These are phyloP conservation scores for Nakazawaea wickerhamii DNA, from an alignment of 805 yeast species.

Conservation along the genomic window DNA sequence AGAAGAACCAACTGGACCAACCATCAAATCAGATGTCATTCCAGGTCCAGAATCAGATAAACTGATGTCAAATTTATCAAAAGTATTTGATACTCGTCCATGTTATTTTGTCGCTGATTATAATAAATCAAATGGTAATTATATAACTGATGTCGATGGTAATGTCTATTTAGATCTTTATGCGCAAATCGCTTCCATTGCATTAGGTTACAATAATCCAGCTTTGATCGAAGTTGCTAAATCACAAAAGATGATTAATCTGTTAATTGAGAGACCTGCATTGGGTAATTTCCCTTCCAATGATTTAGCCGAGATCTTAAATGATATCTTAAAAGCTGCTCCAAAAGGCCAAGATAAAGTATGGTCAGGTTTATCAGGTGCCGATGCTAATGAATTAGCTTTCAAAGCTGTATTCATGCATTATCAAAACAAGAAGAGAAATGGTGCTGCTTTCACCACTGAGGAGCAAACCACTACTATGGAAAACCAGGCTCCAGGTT, in stretches of 20 bases:
- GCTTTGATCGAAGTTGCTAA: slow-evolving; percentile 53
- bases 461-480: slow-evolving; percentile 44
- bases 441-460: slow-evolving; percentile 33
- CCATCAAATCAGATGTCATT: slow-evolving; percentile 31
- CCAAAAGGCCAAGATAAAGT: slow-evolving; percentile 56
- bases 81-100: slow-evolving; percentile 57
- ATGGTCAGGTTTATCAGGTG: slow-evolving; percentile 64
- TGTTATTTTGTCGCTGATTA: slow-evolving; percentile 62
- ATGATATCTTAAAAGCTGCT: slow-evolving; percentile 53
- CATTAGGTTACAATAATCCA: slow-evolving; percentile 68
- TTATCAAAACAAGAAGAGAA: slow-evolving; percentile 51
- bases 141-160: slow-evolving; percentile 62
- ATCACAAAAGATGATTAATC: slow-evolving; percentile 56
- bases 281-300: slow-evolving; percentile 57
- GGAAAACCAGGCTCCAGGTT: slow-evolving; percentile 47
- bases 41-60: slow-evolving; percentile 44
- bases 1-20: slow-evolving; percentile 44
- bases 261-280: slow-evolving; percentile 65
- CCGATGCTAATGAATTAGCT: slow-evolving; percentile 68
- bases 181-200: slow-evolving; percentile 70
- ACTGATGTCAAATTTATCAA: slow-evolving; percentile 32
- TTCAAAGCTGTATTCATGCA: slow-evolving; percentile 68
- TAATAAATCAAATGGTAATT: slow-evolving; percentile 58
- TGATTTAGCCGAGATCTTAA: slow-evolving; percentile 45
- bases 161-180: slow-evolving; percentile 56